Evolutionary conservation across 768 basidiomycete genomes (phyloP).

Genomic region (Cyathus striatus): DNA sequence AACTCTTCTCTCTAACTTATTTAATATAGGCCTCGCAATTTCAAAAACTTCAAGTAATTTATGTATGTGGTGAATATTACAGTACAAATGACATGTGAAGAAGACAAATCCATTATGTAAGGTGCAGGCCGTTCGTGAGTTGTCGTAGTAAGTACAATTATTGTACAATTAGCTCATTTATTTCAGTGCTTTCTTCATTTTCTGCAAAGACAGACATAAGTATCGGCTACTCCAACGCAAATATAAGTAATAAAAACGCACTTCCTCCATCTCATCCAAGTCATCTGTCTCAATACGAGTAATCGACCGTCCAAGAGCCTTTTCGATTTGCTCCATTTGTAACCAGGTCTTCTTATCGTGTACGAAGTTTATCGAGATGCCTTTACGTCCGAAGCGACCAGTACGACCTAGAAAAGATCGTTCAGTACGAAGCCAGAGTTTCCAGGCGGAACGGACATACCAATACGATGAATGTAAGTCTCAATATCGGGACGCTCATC

Average conservation of each 20-base stretch:
- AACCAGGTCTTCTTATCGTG: conserved; percentile 84
- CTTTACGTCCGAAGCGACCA: conserved; percentile 95
- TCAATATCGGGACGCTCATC: conserved; percentile 83
- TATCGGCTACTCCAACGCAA: conserved; percentile 1
- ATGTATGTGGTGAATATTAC: too few relatives aligned
- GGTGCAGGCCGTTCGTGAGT: too few relatives aligned
- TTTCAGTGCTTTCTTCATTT: conserved; percentile 81
- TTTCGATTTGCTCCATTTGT: conserved; percentile 89
- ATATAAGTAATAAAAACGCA: conserved; percentile 31
- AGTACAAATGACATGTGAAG: too few relatives aligned
- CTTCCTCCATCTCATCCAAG: conserved; percentile 92
- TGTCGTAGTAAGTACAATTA: too few relatives aligned
- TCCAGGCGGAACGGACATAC: conserved; percentile 38
- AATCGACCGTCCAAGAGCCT: conserved; percentile 71
- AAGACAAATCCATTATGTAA: too few relatives aligned
- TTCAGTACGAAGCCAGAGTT: too few relatives aligned
- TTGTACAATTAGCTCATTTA: too few relatives aligned
- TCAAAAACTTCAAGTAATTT: too few relatives aligned
- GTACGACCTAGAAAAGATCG: too few relatives aligned
- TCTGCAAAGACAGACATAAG: conserved; percentile 29
- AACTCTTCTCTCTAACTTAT: too few relatives aligned
- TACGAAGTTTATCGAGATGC: conserved; percentile 96
- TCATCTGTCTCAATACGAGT: conserved; percentile 85
- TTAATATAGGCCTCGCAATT: too few relatives aligned
- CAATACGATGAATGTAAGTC: conserved; percentile 97